phyloP scores from a whole-genome alignment of 1,139 yeast species.

The Sugiyamaella sp. region DNA sequence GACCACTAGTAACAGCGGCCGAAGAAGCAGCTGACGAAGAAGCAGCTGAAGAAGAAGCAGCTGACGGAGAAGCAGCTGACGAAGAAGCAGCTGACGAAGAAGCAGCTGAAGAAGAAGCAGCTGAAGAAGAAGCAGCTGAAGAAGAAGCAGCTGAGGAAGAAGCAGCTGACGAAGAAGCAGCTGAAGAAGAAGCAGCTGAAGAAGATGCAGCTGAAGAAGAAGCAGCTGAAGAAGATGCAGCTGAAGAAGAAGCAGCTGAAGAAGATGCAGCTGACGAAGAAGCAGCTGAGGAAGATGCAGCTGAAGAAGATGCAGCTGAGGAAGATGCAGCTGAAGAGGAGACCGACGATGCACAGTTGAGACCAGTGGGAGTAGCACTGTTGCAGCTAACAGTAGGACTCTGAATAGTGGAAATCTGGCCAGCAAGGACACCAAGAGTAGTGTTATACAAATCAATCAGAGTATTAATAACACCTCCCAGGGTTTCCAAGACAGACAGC shows the following conservation, averaged over 20 bases:
- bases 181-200: conserved; percentile 4
- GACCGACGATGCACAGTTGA: conserved; percentile 5
- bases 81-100: conserved; percentile 10
- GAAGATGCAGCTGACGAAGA: conserved; percentile 3
- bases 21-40: conserved; percentile 6
- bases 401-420: not conserved
- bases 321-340: not conserved
- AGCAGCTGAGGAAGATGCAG: conserved; percentile 4
- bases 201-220: conserved; percentile 8
- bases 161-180: conserved; percentile 6
- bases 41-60: conserved; percentile 6
- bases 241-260: not conserved
- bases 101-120: conserved; percentile 10
- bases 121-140: conserved; percentile 11
- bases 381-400: not conserved
- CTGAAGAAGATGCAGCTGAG: not conserved
- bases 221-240: too few species aligned
- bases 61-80: conserved; percentile 10
- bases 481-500: not conserved
- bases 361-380: not conserved
- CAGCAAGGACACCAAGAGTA: conserved; percentile 3
- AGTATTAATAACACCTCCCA: conserved; percentile 1
- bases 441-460: not conserved
- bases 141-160: conserved; percentile 12
- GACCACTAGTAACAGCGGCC: conserved; percentile 4